Conservation (phyloP, 2,329 filamentous ascomycete genomes). For the Aspergillus terreus region DNA sequence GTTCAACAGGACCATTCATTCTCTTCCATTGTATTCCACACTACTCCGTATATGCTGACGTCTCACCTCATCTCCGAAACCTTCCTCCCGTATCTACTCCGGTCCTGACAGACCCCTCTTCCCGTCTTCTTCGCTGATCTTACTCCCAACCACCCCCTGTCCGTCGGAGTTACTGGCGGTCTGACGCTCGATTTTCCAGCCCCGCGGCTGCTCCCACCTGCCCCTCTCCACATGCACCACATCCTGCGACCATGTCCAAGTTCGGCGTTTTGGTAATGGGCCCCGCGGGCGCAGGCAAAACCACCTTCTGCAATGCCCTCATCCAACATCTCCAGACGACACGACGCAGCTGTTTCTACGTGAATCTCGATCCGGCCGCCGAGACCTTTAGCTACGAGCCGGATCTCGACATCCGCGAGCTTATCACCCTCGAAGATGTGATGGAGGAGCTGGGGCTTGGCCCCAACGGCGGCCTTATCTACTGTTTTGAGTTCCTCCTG, state of each 20-base stretch:
- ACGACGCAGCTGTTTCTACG: conserved; percentile 91
- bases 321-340: conserved; percentile 90
- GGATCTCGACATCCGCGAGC: conserved; percentile 91
- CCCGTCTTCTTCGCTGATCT: not conserved
- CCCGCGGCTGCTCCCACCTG: not conserved
- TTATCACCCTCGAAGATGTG: conserved; percentile 89
- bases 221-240: not conserved
- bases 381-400: conserved; percentile 88
- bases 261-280: conserved; percentile 95
- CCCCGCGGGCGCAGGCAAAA: conserved; percentile 93
- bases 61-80: not conserved
- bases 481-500: conserved; percentile 94
- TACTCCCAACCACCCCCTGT: not conserved
- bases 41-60: no score
- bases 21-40: no score
- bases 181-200: not conserved
- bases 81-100: not conserved
- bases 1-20: not conserved
- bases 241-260: conserved; percentile 66
- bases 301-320: conserved; percentile 89
- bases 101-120: not conserved
- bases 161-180: no score
- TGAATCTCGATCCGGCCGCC: conserved; percentile 96
- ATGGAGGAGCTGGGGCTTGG: conserved; percentile 93
- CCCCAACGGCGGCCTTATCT: conserved; percentile 88